Evolutionary conservation across 345 rosid species (phyloP), one percentile per base, ranked within the genome.

Genomic region (Arabis hirsuta): DNA sequence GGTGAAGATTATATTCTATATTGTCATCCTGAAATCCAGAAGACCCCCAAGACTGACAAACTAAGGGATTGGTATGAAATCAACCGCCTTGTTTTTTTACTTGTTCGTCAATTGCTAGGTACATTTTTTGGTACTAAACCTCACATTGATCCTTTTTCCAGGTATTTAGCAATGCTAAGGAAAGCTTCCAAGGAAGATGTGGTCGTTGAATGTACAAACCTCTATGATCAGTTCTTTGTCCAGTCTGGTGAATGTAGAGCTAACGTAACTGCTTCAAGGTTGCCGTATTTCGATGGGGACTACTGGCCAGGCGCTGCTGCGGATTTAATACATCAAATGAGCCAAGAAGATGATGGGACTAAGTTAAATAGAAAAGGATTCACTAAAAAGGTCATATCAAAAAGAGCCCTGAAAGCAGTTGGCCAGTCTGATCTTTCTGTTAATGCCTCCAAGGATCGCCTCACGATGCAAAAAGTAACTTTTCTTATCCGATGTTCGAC

Each of bases 291-390:
- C 73, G 97, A 93, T 80, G 98, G 97, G 67, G 97, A 93, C 80
- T 93, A 90, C 77, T 93, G 97, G 98, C 97, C 98, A 44, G 94
- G 96, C 75, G 90, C 92, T 55, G 97, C 98, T 2, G 98, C 90
- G 80, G 97, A 93, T 71, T 73, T 93, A 43, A 79, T 93, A 59
- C 72, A 75, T 81, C 90, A 88, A 83, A 82, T 90, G 76, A 83
- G 82, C 58, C 96, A 93, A 83, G 92, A 88, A 51, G 92, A 83
- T 77, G 92, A 89, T 80, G 94, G 83, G 24, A 84, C 81, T 71
- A 87, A 83, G 71, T 83, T 76, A 66, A 86, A 87, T 69, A 83
- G 86, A 81, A 88, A 88, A 80, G 90, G 91, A 74, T 62, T 81
- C n/a, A 84, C 80, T 24, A 90, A 93, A 81, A 93, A 87, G 76